Conservation (phyloP, 1,139 yeast species). For the Sugiyamaella japonica region DNA sequence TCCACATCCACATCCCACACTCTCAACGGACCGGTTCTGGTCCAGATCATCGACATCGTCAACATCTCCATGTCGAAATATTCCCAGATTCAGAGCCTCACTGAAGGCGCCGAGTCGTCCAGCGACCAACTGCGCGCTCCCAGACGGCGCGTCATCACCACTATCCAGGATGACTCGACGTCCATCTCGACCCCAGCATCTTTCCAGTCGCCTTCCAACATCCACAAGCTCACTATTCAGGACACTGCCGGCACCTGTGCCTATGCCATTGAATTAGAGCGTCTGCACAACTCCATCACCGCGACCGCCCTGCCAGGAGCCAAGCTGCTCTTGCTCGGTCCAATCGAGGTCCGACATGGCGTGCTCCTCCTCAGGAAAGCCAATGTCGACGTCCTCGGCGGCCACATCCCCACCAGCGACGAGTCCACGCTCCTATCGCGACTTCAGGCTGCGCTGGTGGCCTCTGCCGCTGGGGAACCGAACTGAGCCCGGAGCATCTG, state of each 20-base stretch:
- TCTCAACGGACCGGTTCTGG: constrained; percentile 25
- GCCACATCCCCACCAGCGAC: constrained; percentile 13
- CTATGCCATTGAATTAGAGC: constrained; percentile 32
- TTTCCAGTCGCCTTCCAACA: constrained; percentile 7
- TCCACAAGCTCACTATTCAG: constrained; percentile 30
- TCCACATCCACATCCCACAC: no score
- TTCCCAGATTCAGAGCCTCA: constrained; percentile 26
- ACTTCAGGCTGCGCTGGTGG: background rate
- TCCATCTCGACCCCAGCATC: background rate
- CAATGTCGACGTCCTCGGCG: constrained; percentile 23
- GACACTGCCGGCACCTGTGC: constrained; percentile 29
- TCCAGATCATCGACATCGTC: constrained; percentile 29
- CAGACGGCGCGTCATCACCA: constrained; percentile 10
- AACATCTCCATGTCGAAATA: constrained; percentile 31
- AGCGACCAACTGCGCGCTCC: constrained; percentile 15
- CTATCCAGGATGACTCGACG: constrained; percentile 3
- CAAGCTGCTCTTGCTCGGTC: constrained; percentile 13
- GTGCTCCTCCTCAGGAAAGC: constrained; percentile 26
- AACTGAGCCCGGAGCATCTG: background rate
- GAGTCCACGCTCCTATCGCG: constrained; percentile 1
- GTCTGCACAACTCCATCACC: constrained; percentile 10
- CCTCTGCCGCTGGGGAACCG: background rate
- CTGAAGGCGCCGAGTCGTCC: constrained; percentile 14
- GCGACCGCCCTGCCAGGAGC: constrained; percentile 19
- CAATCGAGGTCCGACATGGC: constrained; percentile 25